Evolutionary conservation across 805 yeast genomes (phyloP), one percentile per base, ranked within the genome.

Genomic region (Torulaspora quercuum): DNA sequence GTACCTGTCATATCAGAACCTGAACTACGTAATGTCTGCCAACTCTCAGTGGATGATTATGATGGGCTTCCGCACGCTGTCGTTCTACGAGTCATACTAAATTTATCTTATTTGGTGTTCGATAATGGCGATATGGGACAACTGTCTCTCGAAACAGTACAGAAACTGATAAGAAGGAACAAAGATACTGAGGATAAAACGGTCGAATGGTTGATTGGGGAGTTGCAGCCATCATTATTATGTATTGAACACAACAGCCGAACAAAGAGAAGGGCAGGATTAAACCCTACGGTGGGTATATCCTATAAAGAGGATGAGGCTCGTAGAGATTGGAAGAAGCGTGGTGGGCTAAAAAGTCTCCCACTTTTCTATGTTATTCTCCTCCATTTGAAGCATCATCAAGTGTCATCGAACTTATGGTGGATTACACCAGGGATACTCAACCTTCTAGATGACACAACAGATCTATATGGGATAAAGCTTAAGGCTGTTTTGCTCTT

Each of bases 361-460:
- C 52, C 61, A 6, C 37, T 57, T 14, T 49, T 59, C 22, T 45
- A 48, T 37, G 33, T 42, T 1, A 42, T 56, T 5, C 35, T 59
- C 7, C 12, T 28, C 7, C 34, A 48, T 39, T 17, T 57, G 17
- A 29, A 35, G 11, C 40, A 42, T 16, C 34, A 34, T 15, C 42
- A 51, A n/a, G 33, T 60, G 1, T 52, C 61, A 4, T 28, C 51
- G 2, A 52, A 59, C 40, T 25, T 60, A 13, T 45, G 59, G 48
- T 60, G 65, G 65, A 52, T 60, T 8, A 49, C 52, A 6, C 63
- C 65, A 3, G 63, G 61, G 2, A 53, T 60, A 8, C 36, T 59
- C 15, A 57, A 57, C 35, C 27, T 59, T 5, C 20, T 60, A 28
- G 64, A 59, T 32, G 57, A 57, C 35, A 51, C 60, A 1, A 46